Base-by-base conservation (phyloP, 352 stramenopile species). In the Hyaloperonospora arabidopsidis region DNA sequence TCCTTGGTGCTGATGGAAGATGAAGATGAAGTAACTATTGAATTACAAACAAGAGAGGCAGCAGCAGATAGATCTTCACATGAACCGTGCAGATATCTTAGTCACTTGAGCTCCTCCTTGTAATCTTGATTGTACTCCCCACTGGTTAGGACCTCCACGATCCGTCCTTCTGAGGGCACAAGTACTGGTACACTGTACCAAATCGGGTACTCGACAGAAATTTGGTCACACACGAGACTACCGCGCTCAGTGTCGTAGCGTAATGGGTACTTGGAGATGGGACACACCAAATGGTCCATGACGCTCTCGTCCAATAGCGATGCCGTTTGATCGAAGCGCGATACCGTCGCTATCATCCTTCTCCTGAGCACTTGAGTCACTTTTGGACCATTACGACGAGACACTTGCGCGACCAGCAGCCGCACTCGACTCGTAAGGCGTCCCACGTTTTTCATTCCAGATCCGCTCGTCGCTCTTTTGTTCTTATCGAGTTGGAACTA, bases 181-280 rank as follows among this genome's bases (percentile, higher is more conserved):
- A 94, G 71, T 60, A 88, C 60, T 1, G 84, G 79, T 4, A 88
- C 57, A 25, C 84, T 79, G 22, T 83, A 21, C 46, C 71, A 80
- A 53, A 94, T 89, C n/a, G 84, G 84, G 39, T 94, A 94, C 67
- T 82, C 72, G 34, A 94, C 81, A 57, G 73, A 70, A 54, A 94
- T 89, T 59, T 94, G 76, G 45, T 85, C 72, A 58, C 81, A 92
- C 49, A 94, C 75, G 52, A 94, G 61, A 19, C 76, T 70, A 22
- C 79, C 77, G 14, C 65, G 71, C 46, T 65, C 55, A 8, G 54
- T 29, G 66, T 90, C 77, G 50, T 89, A 90, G 47, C 78, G 79
- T 47, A 93, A 64, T 25, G 84, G 74, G 54, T 65, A 79, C 76
- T 92, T 93, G 69, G 84, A 93, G 51, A 93, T 86, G 5, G 84